Evolutionary conservation across 2,329 filamentous ascomycete species (phyloP), one percentile per base, ranked within the genome.

Genomic region (Fusarium euwallaceae): DNA sequence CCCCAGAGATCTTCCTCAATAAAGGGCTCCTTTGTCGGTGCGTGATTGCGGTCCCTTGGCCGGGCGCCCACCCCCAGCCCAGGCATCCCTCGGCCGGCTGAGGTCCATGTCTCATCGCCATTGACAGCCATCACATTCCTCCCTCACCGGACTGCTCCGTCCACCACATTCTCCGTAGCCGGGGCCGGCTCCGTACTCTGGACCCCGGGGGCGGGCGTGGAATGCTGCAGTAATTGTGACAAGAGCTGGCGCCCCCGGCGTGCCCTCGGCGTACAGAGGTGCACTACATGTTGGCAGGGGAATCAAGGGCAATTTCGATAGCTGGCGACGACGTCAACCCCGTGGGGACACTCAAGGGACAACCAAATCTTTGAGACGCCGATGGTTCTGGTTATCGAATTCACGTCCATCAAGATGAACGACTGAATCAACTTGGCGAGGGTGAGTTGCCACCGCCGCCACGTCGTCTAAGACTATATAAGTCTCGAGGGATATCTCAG

Each of bases 61-160:
- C 65, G 53, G 29, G 45, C 20, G 34, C 70, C 63, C 43, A 51
- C 45, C 22, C 45, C 45, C 43, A 48, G 27, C 59, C 16, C 32
- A 32, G n/a, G 24, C 43, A 60, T 43, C 37, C 32, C 66, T 62
- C 41, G 20, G 43, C 41, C 27, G 56, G 45, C 24, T 63, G 55
- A 60, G 43, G 62, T 62, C 27, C 39, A 59, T 74, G 73, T 74
- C 65, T 74, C 73, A 77, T 69, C 51, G 65, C 66, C 58, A 53
- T 62, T 58, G 24, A 43, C n/a, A 70, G 22, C 63, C 56, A 59
- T 75, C 76, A 78, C 71, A 78, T 78, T 78, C 76, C 76, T 76
- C 51, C 34, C 60, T 34, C 48, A 14, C 59, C 72, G 62, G 59
- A 66, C 62, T 71, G 58, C 65, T 61, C 71, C 75, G 68, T 72